These are phyloP conservation scores for Hymenoscyphus repandus DNA, from an alignment of 2,329 filamentous ascomycete genomes.

Conservation along the genomic window DNA sequence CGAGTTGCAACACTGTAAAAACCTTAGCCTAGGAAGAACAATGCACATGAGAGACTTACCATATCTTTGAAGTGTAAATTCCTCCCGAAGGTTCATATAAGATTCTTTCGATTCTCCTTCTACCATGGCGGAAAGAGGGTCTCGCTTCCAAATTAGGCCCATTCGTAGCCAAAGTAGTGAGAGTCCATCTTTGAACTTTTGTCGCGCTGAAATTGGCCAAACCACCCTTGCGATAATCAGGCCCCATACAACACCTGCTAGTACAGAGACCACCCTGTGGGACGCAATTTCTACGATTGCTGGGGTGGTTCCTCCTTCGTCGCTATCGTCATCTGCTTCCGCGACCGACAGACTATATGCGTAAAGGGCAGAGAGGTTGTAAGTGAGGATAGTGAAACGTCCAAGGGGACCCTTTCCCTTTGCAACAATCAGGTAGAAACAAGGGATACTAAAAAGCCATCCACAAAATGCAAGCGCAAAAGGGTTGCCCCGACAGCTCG, in stretches of 20 bases:
- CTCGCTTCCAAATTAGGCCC: constrained; percentile 93
- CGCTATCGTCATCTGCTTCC: constrained; percentile 77
- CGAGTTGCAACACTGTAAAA: constrained; percentile 53
- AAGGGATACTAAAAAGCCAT: constrained; percentile 73
- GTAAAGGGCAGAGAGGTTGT: constrained; percentile 92
- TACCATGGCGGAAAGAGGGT: constrained; percentile 72
- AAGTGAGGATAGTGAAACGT: constrained; percentile 89
- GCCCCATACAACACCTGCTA: constrained; percentile 85
- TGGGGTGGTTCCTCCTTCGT: constrained; percentile 79
- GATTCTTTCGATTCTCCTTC: constrained; percentile 50
- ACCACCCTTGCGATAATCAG: constrained; percentile 83
- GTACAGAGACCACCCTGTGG: constrained; percentile 82
- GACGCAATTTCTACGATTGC: constrained; percentile 82
- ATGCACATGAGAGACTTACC: constrained; percentile 31
- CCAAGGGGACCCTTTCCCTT: constrained; percentile 83
- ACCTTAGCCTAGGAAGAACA: constrained; percentile 28
- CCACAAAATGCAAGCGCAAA: constrained; percentile 74
- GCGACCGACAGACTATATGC: constrained; percentile 82
- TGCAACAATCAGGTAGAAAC: constrained; percentile 85
- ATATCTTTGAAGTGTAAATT: constrained; percentile 80
- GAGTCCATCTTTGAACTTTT: constrained; percentile 83
- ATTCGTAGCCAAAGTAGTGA: constrained; percentile 91
- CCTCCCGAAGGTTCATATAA: constrained; percentile 86
- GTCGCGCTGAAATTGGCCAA: constrained; percentile 88
- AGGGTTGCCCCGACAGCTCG: constrained; percentile 67